A percentile compares a stretch with the other conserved stretches of the same genome.
phyloP scores from a whole-genome alignment of 2,329 filamentous ascomycete genomes.

The Madurella mycetomatis region DNA sequence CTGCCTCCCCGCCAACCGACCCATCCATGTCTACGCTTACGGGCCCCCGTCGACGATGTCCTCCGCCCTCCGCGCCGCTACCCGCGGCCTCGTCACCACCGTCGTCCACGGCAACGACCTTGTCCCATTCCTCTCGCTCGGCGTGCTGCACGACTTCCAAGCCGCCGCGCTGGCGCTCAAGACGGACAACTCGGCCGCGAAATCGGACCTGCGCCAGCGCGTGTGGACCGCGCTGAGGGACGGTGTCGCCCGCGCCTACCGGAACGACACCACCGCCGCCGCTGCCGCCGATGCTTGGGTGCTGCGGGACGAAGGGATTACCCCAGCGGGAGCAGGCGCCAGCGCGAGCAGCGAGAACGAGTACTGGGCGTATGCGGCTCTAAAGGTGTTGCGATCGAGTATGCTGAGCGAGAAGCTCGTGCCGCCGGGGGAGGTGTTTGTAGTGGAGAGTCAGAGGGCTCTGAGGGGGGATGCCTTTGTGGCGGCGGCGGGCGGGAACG shows the following conservation, averaged over 20 bases:
- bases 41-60: conserved; percentile 71
- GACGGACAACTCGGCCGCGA: conserved; percentile 62
- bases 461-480: conserved; percentile 63
- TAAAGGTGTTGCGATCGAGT: conserved; percentile 60
- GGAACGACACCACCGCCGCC: conserved; percentile 43
- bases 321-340: background rate
- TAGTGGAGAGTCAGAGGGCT: conserved; percentile 64
- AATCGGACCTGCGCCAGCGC: conserved; percentile 60
- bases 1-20: conserved; percentile 60
- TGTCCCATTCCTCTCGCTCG: conserved; percentile 68
- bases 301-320: no score
- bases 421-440: conserved; percentile 72
- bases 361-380: conserved; percentile 63
- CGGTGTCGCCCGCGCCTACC: conserved; percentile 54
- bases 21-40: conserved; percentile 76
- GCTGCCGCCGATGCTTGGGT: background rate
- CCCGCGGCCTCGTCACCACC: conserved; percentile 69
- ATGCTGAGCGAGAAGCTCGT: conserved; percentile 68
- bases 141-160: conserved; percentile 70
- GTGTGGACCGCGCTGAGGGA: conserved; percentile 62
- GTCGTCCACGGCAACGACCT: conserved; percentile 69
- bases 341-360: conserved; percentile 44
- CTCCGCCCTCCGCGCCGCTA: conserved; percentile 62
- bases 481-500: conserved; percentile 16
- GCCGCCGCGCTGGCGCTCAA: conserved; percentile 69